phyloP scores from a whole-genome alignment of 768 basidiomycete species.

The Pholiota molesta region DNA sequence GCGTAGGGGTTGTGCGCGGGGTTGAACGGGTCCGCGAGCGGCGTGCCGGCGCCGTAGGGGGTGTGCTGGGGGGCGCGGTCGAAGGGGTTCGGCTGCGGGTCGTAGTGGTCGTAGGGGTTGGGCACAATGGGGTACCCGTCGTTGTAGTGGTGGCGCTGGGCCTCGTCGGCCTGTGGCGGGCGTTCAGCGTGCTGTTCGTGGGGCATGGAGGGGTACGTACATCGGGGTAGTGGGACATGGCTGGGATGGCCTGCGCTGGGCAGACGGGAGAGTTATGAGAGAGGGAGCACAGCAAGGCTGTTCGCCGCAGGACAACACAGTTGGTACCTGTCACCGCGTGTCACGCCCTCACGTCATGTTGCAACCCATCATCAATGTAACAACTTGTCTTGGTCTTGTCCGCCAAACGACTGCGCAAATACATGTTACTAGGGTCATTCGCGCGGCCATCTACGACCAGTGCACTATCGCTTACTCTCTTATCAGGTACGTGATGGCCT shows the following conservation, averaged over 20 bases:
- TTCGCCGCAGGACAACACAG: background rate
- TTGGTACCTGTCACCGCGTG: too few relatives aligned
- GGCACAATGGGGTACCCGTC: slow-evolving; percentile 61
- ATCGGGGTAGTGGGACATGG: slow-evolving; percentile 40
- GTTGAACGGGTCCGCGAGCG: slow-evolving; percentile 42
- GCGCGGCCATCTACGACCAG: too few relatives aligned
- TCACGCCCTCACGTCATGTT: too few relatives aligned
- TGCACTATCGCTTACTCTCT: too few relatives aligned
- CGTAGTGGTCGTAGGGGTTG: slow-evolving; percentile 46
- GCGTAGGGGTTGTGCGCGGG: slow-evolving; percentile 33
- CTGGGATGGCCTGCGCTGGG: background rate
- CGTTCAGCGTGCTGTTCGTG: background rate
- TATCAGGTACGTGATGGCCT: too few relatives aligned
- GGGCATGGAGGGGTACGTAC: slow-evolving; percentile 15
- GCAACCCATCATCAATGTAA: too few relatives aligned
- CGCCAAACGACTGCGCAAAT: too few relatives aligned
- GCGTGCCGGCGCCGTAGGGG: slow-evolving; percentile 19
- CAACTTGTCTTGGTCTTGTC: too few relatives aligned
- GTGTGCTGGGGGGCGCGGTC: slow-evolving; percentile 22
- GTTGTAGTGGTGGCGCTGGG: slow-evolving; percentile 63
- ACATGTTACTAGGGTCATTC: too few relatives aligned
- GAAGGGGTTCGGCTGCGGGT: slow-evolving; percentile 30
- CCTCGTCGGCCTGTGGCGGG: slow-evolving; percentile 58
- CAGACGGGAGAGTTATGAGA: background rate
- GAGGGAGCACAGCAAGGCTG: background rate